Evolutionary conservation across 1,284 basidiomycete species (phyloP).

Genomic region (Inonotus hispidus): DNA sequence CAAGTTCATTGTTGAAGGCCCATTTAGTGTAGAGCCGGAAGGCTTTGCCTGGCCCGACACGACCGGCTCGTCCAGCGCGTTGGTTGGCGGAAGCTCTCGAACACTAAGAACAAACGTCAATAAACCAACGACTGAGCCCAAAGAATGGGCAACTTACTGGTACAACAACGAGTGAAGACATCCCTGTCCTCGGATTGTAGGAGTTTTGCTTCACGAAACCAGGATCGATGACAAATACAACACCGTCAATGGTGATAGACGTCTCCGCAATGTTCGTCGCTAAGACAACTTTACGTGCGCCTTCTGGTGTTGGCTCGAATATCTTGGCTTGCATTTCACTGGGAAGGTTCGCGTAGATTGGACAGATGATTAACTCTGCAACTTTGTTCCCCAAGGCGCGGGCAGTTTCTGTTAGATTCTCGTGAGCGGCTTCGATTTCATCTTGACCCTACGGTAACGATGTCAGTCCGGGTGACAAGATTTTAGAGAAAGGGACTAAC

Average conservation of each 20-base stretch:
- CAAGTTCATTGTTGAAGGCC: constrained; percentile 93
- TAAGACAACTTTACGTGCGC: constrained; percentile 93
- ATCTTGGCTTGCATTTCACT: constrained; percentile 99
- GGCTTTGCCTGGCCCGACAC: constrained; percentile 97
- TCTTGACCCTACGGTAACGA: constrained; percentile 78
- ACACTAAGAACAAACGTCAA: constrained; percentile 47
- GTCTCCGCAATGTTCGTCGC: constrained; percentile 99
- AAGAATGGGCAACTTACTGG: constrained; percentile 58
- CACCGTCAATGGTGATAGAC: constrained; percentile 95
- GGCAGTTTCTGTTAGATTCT: constrained; percentile 94
- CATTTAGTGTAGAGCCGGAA: constrained; percentile 97
- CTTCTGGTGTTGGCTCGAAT: constrained; percentile 96
- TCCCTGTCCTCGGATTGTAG: constrained; percentile 94
- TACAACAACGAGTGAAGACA: constrained; percentile 92
- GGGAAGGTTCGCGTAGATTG: constrained; percentile 97
- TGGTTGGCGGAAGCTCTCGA: constrained; percentile 97
- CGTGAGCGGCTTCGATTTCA: constrained; percentile 96
- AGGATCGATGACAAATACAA: constrained; percentile 97
- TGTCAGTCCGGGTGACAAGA: not conserved
- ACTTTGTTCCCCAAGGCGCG: constrained; percentile 95
- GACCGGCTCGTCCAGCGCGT: constrained; percentile 92
- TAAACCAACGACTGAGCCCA: no score
- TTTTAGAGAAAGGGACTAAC: constrained; percentile 38
- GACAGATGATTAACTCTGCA: constrained; percentile 90
- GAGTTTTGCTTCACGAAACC: constrained; percentile 98